These are phyloP conservation scores for Tephrocybe sp. DNA, from an alignment of 768 basidiomycete species.

Conservation along the genomic window DNA sequence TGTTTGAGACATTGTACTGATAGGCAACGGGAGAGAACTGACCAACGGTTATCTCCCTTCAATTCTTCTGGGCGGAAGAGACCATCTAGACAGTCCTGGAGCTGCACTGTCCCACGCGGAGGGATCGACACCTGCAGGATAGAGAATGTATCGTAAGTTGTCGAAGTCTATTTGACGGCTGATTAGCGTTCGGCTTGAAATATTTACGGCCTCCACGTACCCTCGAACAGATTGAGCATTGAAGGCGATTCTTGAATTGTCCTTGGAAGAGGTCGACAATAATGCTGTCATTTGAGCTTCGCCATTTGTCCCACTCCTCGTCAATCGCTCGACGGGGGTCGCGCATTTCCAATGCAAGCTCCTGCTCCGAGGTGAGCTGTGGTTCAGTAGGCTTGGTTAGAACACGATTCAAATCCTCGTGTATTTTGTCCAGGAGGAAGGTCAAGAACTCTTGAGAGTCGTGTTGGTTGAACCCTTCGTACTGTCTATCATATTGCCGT, in stretches of 20 bases:
- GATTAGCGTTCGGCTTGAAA: not conserved
- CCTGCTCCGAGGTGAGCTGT: conserved; percentile 72
- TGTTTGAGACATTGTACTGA: not conserved
- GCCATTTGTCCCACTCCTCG: conserved; percentile 91
- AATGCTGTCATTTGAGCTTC: conserved; percentile 86
- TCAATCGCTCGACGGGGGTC: conserved; percentile 82
- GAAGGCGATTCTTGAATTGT: conserved; percentile 87
- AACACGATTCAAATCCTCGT: conserved; percentile 86
- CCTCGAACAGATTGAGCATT: conserved; percentile 88
- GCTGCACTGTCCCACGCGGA: conserved; percentile 58
- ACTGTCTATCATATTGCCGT: conserved; percentile 41
- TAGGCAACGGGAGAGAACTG: conserved; percentile 20
- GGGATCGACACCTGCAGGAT: conserved; percentile 92
- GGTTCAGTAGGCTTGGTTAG: conserved; percentile 62
- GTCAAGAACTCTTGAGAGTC: conserved; percentile 97
- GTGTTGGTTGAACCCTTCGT: conserved; percentile 87
- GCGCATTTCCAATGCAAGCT: conserved; percentile 76
- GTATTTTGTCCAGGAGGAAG: conserved; percentile 89
- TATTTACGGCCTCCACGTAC: conserved; percentile 41
- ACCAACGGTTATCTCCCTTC: conserved; percentile 95
- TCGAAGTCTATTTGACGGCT: conserved; percentile 71
- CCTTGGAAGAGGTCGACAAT: conserved; percentile 98
- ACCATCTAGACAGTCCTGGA: conserved; percentile 82
- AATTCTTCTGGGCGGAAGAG: conserved; percentile 91
- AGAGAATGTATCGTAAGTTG: conserved; percentile 96